Base-by-base conservation (phyloP, 305 asterid species). In the Vinca major region DNA sequence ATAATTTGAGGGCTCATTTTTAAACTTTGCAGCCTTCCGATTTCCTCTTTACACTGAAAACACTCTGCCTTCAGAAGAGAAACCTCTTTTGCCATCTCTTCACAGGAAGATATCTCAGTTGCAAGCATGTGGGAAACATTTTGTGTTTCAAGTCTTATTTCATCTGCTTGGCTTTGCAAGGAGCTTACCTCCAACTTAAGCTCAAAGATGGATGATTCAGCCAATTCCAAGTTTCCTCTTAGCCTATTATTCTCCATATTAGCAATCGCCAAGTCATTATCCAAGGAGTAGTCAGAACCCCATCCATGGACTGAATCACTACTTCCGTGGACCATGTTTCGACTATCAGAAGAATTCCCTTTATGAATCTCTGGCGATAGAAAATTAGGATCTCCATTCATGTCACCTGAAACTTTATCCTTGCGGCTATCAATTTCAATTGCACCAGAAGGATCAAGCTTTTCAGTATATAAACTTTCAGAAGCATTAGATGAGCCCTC, bases 401-500 rank as follows among this genome's bases (percentile, higher is more conserved):
- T 72, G 68, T 83, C 86, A 41, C 79, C 84, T 12, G 87, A 74
- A 40, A 64, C 45, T 65, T 79, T 71, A 68, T 83, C 79, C 81
- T 78, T 84, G 63, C 78, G 78, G 75, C 83, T 80, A 64, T 88
- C 92, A 41, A 73, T 65, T 53, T 82, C 96, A 67, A 80, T 85
- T 37, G 71, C 71, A 66, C 81, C 75, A 64, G 84, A 84, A 49
- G 72, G 66, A 66, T 91, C 95, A 13, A 83, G 88, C 80, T 84
- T 94, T 74, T 89, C 99, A 19, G 95, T 85, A 69, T 82, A 88
- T 43, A 89, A 78, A 78, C 95, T 88, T 79, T 76, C 99, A 0
- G 99, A 94, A 64, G 97, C 82, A 78, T 84, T 88, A 68, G 97
- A 91, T 37, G 97, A 94, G 71, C 87, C 95, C 74, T 90, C 98